Base-by-base conservation (phyloP, 371 early-diverging fungal species). In the Mortierella sp. region DNA sequence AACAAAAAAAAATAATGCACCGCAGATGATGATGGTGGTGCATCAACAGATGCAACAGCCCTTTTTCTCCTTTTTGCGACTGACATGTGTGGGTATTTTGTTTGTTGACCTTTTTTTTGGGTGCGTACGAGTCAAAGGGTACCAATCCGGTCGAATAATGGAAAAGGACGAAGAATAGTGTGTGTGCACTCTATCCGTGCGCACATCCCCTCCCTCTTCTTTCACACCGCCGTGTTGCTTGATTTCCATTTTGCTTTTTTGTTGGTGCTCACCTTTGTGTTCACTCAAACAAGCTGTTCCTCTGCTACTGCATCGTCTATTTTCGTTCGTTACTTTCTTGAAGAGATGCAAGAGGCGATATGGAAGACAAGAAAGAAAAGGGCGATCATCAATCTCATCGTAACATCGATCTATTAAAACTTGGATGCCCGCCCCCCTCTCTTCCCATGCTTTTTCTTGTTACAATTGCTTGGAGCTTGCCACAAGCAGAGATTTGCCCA, bases 1-100 rank as follows among this genome's bases (percentile, higher is more conserved):
- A 16, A 59, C 3, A 54, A 61, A 31, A 61, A 14, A 57, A 57
- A 61, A 28, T 26, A 57, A 28, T 57, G 57, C 61, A 31, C 37
- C 21, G 67, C 67, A 64, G 24, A 37, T 37, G 67, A 64, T 64
- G 67, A 9, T 64, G 37, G 8, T 28, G 28, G 14, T 31, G 61
- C 28, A 26, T 16, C 3, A 8, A 57, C 2, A 61, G 31, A 31
- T 16, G 16, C 31, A 24, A 37, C 24, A 64, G 37, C 67, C 21
- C 40, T 37, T 34, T 34, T 14, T 50, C 34, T 37, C 34, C 34
- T 21, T 64, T 37, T 10, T 24, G 21, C 24, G 16, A 6, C 21
- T 64, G 67, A 64, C 67, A 64, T 64, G 67, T 64, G 67, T 64
- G 40, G 34, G 34, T 64, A 24, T 64, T 24, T 54, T 54, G 16